These are phyloP conservation scores for Spergularia bocconei DNA, from an alignment of 148 eudicot species.

Conservation along the genomic window DNA sequence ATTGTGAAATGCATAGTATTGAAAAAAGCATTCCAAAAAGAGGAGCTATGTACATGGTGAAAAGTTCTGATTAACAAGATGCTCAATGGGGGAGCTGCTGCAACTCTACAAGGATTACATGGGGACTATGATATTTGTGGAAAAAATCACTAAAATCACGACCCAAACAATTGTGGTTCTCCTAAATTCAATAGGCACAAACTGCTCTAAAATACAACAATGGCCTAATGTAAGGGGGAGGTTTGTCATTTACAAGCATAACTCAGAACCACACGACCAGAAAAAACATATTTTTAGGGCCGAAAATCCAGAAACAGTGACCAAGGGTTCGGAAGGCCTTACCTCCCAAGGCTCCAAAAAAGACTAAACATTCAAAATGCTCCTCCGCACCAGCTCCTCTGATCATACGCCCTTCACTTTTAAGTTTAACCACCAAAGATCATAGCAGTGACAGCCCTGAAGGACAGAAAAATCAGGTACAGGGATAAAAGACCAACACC, in stretches of 20 bases:
- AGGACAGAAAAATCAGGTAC: conserved; percentile 61
- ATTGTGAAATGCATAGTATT: too few species aligned
- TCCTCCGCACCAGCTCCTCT: neutral
- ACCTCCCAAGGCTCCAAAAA: conserved; percentile 4
- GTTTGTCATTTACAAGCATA: conserved; percentile 24
- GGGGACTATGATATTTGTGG: neutral
- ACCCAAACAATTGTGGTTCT: neutral
- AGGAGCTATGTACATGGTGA: neutral
- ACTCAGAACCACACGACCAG: neutral
- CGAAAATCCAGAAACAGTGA: neutral
- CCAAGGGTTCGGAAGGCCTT: conserved; percentile 6
- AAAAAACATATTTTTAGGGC: neutral
- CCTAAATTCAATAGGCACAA: conserved; percentile 10
- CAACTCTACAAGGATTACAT: neutral
- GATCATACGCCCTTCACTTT: neutral
- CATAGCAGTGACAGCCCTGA: conserved; percentile 44
- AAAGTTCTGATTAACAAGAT: neutral
- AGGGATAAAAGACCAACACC: conserved; percentile 67
- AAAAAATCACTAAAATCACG: neutral
- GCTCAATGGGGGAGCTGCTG: neutral
- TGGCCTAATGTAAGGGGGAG: neutral
- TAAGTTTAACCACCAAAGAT: conserved; percentile 23
- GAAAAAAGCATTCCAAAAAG: neutral
- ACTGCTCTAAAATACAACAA: conserved; percentile 21
- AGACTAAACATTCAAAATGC: neutral